phyloP scores from a whole-genome alignment of 2,329 filamentous ascomycete genomes.

The Nemania abortiva region DNA sequence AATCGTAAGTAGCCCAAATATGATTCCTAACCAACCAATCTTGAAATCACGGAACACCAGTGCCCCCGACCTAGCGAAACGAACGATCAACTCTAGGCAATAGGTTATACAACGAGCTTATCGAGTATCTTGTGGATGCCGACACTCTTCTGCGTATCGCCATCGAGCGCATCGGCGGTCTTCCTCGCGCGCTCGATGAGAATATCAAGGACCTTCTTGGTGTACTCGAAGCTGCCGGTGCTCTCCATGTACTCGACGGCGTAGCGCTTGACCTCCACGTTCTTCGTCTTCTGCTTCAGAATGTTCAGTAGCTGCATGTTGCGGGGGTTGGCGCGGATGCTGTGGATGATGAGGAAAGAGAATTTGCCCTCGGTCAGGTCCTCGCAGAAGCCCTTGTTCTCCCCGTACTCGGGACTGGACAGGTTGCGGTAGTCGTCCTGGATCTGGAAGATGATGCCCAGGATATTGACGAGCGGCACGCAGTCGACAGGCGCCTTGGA shows the following conservation, averaged over 20 bases:
- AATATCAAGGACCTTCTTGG: slow-evolving; percentile 72
- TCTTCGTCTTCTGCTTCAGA: slow-evolving; percentile 86
- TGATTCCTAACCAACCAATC: not conserved
- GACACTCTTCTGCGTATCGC: slow-evolving; percentile 65
- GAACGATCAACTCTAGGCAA: not conserved
- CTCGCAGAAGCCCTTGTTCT: slow-evolving; percentile 94
- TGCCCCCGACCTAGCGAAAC: not conserved
- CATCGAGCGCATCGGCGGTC: slow-evolving; percentile 74
- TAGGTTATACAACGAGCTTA: slow-evolving; percentile 63
- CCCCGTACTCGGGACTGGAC: slow-evolving; percentile 76
- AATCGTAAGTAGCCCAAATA: not conserved
- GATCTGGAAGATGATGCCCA: slow-evolving; percentile 91
- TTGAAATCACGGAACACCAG: not conserved
- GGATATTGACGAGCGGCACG: slow-evolving; percentile 84
- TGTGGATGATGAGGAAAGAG: slow-evolving; percentile 94
- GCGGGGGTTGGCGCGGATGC: slow-evolving; percentile 79
- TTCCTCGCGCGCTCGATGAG: slow-evolving; percentile 73
- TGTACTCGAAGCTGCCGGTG: slow-evolving; percentile 91
- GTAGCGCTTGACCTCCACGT: slow-evolving; percentile 90
- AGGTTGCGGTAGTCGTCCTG: slow-evolving; percentile 96
- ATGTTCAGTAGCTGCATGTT: slow-evolving; percentile 91
- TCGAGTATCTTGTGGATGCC: slow-evolving; percentile 76
- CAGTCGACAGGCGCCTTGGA: slow-evolving; percentile 69
- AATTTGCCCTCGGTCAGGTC: slow-evolving; percentile 98
- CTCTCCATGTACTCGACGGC: slow-evolving; percentile 91